Evolutionary conservation across 305 asterid species (phyloP).

Genomic region (Fraxinus latifolia): DNA sequence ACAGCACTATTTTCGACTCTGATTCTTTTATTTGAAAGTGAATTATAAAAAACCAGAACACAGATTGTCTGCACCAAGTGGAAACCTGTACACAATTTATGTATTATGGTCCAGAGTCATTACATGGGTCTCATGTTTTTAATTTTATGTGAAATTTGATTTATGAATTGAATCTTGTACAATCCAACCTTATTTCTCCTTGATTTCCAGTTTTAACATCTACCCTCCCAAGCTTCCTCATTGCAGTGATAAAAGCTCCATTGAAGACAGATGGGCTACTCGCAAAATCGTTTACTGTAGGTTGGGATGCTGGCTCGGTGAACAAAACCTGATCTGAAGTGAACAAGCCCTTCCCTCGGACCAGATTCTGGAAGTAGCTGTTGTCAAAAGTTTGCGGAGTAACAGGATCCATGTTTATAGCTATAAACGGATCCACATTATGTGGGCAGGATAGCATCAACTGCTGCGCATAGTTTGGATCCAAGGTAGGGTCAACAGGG

Average conservation of each 20-base stretch:
- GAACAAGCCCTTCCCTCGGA: conserved; percentile 59
- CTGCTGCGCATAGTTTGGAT: conserved; percentile 54
- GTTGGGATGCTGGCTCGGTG: conserved; percentile 39
- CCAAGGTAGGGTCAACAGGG: conserved; percentile 60
- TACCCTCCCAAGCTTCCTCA: conserved; percentile 66
- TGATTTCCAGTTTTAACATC: conserved; percentile 59
- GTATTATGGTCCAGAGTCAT: neutral
- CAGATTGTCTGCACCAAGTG: neutral
- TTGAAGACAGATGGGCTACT: conserved; percentile 38
- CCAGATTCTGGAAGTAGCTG: conserved; percentile 53
- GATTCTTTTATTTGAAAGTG: neutral
- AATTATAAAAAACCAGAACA: neutral
- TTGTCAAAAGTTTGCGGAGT: conserved; percentile 65
- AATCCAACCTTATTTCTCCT: conserved; percentile 64
- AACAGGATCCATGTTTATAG: conserved; percentile 50
- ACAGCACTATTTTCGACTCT: neutral
- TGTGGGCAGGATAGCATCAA: conserved; percentile 55
- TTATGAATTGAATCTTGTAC: conserved; percentile 48
- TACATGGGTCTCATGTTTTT: neutral
- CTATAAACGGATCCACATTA: conserved; percentile 45
- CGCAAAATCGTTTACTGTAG: conserved; percentile 52
- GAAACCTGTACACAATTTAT: neutral
- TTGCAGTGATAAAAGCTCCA: conserved; percentile 54
- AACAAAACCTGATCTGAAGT: conserved; percentile 70
- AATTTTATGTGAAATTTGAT: neutral